A percentile compares a stretch with the other conserved stretches of the same genome.
Evolutionary conservation across 768 basidiomycete species (phyloP).

Genomic region (Tephrocybe sp.): DNA sequence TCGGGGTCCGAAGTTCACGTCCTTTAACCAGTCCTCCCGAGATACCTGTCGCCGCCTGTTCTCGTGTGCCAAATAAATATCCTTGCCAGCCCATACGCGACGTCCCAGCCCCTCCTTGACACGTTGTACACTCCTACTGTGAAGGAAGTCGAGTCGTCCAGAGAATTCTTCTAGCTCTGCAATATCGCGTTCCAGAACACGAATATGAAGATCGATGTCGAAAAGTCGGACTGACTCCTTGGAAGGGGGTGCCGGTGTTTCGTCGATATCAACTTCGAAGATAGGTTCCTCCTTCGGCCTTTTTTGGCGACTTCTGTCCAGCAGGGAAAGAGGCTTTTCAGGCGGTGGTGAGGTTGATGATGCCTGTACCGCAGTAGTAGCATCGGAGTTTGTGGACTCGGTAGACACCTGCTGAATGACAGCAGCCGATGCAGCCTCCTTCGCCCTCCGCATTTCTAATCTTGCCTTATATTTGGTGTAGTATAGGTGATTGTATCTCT

Average conservation of each 20-base stretch:
- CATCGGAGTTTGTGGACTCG: neutral
- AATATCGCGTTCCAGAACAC: constrained; percentile 54
- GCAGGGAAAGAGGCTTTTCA: neutral
- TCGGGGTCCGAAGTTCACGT: constrained; percentile 45
- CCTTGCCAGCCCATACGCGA: constrained; percentile 63
- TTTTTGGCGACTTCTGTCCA: constrained; percentile 9
- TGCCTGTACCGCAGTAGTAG: too few species aligned
- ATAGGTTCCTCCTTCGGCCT: constrained; percentile 13
- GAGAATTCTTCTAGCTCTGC: constrained; percentile 45
- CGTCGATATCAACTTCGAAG: constrained; percentile 38
- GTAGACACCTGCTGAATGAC: neutral
- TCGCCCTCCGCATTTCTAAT: constrained; percentile 5
- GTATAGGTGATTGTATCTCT: constrained; percentile 44
- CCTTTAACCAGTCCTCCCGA: constrained; percentile 44
- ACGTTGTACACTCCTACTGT: constrained; percentile 54
- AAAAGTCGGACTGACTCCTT: constrained; percentile 36
- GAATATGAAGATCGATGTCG: constrained; percentile 53
- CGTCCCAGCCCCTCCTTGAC: constrained; percentile 76
- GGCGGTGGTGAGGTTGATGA: neutral
- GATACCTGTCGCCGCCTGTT: constrained; percentile 31
- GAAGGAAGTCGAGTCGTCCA: constrained; percentile 35
- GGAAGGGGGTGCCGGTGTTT: constrained; percentile 14
- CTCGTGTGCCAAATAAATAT: constrained; percentile 46
- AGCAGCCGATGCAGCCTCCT: constrained; percentile 6
- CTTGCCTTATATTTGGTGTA: constrained; percentile 33